Evolutionary conservation across 2,329 filamentous ascomycete genomes (phyloP).

Genomic region (Aspergillus quadricinctus): DNA sequence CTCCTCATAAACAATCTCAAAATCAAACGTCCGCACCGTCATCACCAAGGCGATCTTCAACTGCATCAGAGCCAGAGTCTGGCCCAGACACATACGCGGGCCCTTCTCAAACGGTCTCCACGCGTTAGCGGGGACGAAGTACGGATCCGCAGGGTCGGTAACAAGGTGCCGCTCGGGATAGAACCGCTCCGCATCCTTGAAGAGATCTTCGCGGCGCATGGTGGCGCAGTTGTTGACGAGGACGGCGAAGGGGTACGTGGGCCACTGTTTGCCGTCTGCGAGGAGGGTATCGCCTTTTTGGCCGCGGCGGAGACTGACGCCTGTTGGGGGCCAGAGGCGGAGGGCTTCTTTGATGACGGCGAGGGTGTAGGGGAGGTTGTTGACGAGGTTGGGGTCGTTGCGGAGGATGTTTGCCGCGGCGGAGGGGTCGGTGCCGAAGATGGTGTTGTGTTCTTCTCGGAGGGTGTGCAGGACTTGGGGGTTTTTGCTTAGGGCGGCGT

Average conservation of each 20-base stretch:
- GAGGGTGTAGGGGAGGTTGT: slow-evolving; percentile 49
- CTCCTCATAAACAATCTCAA: slow-evolving; percentile 9
- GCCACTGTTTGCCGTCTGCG: slow-evolving; percentile 10
- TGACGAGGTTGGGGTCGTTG: slow-evolving; percentile 44
- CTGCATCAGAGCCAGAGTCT: slow-evolving; percentile 46
- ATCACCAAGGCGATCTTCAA: slow-evolving; percentile 23
- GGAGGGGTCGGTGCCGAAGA: slow-evolving; percentile 45
- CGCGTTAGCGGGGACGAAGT: slow-evolving; percentile 32
- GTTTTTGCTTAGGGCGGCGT: slow-evolving; percentile 35
- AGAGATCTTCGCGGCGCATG: slow-evolving; percentile 14
- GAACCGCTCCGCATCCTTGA: slow-evolving; percentile 22
- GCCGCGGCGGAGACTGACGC: slow-evolving; percentile 13
- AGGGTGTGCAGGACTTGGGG: slow-evolving; percentile 33
- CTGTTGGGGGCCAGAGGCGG: slow-evolving; percentile 47
- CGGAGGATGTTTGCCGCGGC: slow-evolving; percentile 37
- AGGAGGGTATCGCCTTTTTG: slow-evolving; percentile 6
- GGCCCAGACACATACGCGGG: slow-evolving; percentile 47
- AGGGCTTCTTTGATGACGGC: slow-evolving; percentile 54
- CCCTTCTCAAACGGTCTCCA: slow-evolving; percentile 50
- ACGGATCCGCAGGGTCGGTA: slow-evolving; percentile 20
- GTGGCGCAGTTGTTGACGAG: slow-evolving; percentile 15
- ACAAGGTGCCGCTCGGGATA: slow-evolving; percentile 35
- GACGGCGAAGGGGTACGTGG: slow-evolving; percentile 12
- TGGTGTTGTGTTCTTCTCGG: slow-evolving; percentile 48
- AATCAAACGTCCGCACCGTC: slow-evolving; percentile 19